Percentiles rank a stretch among this genome's conserved stretches.
These are phyloP conservation scores for Penicillium psychrosexuale DNA, from an alignment of 2,329 filamentous ascomycete genomes.

Conservation along the genomic window DNA sequence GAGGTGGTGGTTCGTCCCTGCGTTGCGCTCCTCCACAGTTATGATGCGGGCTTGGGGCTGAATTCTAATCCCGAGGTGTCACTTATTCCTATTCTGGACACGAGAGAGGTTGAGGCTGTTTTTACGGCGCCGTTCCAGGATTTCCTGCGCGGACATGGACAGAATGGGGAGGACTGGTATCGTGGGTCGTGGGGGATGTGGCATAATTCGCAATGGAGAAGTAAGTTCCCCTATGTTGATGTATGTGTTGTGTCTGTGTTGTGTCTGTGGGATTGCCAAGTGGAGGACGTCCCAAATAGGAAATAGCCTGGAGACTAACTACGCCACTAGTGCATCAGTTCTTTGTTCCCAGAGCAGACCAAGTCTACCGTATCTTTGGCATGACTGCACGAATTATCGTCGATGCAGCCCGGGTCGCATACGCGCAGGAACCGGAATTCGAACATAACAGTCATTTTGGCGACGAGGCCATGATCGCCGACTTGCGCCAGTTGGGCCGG, in stretches of 20 bases:
- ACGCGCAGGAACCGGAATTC: constrained; percentile 77
- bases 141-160: constrained; percentile 56
- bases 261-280: not conserved
- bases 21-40: constrained; percentile 71
- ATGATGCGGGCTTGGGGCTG: constrained; percentile 45
- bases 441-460: constrained; percentile 66
- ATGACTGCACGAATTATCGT: constrained; percentile 92
- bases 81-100: constrained; percentile 77
- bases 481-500: constrained; percentile 55
- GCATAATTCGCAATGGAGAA: constrained; percentile 73
- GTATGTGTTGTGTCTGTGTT: not conserved
- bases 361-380: constrained; percentile 81
- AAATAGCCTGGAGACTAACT: constrained; percentile 10
- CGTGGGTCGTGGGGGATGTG: constrained; percentile 76
- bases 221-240: constrained; percentile 25
- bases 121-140: constrained; percentile 87
- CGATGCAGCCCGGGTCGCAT: constrained; percentile 81
- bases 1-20: constrained; percentile 72
- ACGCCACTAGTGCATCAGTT: constrained; percentile 73
- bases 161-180: constrained; percentile 67
- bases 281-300: not conserved
- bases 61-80: constrained; percentile 61
- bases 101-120: constrained; percentile 87
- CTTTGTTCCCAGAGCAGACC: constrained; percentile 64
- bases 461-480: constrained; percentile 63